Evolutionary conservation across 148 eudicot species (phyloP).

Genomic region (Persicaria maculosa): DNA sequence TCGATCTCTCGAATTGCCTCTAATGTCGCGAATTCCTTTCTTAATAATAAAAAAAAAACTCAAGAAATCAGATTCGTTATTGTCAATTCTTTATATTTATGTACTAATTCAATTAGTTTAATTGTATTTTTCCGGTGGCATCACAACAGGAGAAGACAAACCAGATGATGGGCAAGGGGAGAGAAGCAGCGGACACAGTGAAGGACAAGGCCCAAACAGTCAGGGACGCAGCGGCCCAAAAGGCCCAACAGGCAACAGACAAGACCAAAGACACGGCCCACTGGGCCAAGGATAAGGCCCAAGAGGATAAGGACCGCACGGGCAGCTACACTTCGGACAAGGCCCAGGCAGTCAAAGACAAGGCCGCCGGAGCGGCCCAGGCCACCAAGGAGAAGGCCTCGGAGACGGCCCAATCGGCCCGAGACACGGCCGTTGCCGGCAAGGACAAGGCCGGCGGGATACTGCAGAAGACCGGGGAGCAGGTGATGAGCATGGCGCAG

Average conservation of each 20-base stretch:
- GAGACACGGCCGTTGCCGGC: slow-evolving; percentile 50
- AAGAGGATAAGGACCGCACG: slow-evolving; percentile 14
- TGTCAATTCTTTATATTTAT: no score
- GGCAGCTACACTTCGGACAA: slow-evolving; percentile 19
- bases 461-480: slow-evolving; percentile 51
- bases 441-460: slow-evolving; percentile 58
- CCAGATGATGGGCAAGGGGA: slow-evolving; percentile 38
- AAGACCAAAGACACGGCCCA: slow-evolving; percentile 25
- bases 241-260: slow-evolving; percentile 33
- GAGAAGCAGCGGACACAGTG: slow-evolving; percentile 21
- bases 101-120: no score
- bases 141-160: slow-evolving; percentile 26
- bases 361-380: slow-evolving; percentile 28
- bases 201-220: slow-evolving; percentile 41
- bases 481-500: slow-evolving; percentile 53
- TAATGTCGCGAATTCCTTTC: no score
- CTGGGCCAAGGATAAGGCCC: slow-evolving; percentile 18
- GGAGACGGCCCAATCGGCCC: slow-evolving; percentile 33
- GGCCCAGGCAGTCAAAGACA: slow-evolving; percentile 27
- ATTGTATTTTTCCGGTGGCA: no score
- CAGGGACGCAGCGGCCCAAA: slow-evolving; percentile 29
- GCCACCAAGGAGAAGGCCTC: slow-evolving; percentile 44
- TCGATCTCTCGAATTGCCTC: no score
- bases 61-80: no score
- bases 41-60: no score